Evolutionary conservation across 2,329 filamentous ascomycete genomes (phyloP).

Genomic region (Colletotrichum lupini): DNA sequence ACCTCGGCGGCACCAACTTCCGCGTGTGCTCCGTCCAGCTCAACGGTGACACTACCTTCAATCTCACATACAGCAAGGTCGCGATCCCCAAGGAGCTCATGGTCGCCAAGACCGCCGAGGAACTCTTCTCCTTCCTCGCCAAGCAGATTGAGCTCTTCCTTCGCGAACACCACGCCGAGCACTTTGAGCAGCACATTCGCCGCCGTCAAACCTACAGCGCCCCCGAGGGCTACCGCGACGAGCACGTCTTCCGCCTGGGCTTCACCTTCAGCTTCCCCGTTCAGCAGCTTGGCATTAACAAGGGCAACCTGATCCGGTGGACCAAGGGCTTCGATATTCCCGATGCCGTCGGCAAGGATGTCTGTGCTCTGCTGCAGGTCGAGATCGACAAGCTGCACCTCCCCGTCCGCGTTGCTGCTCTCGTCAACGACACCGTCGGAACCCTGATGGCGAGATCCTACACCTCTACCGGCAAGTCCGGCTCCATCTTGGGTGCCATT

Average conservation of each 20-base stretch:
- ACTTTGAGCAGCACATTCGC: slow-evolving; percentile 78
- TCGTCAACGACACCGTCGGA: slow-evolving; percentile 98
- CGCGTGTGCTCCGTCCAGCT: slow-evolving; percentile 95
- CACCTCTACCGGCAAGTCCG: slow-evolving; percentile 86
- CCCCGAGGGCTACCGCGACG: slow-evolving; percentile 70
- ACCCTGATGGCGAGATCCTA: slow-evolving; percentile 98
- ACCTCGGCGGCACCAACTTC: slow-evolving; percentile 98
- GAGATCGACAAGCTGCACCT: slow-evolving; percentile 90
- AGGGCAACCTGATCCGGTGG: slow-evolving; percentile 93
- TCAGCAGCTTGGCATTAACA: slow-evolving; percentile 93
- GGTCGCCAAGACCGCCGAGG: slow-evolving; percentile 85
- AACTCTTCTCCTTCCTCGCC: slow-evolving; percentile 93
- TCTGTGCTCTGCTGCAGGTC: slow-evolving; percentile 87
- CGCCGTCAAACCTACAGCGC: slow-evolving; percentile 71
- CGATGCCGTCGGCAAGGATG: slow-evolving; percentile 94
- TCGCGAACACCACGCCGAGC: slow-evolving; percentile 86
- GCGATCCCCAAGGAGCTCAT: slow-evolving; percentile 91
- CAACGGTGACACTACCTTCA: slow-evolving; percentile 95
- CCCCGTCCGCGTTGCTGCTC: slow-evolving; percentile 92
- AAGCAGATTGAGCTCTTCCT: slow-evolving; percentile 93
- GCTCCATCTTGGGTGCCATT: slow-evolving; percentile 92
- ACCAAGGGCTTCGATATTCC: slow-evolving; percentile 98
- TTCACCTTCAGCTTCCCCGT: slow-evolving; percentile 99
- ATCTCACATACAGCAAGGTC: slow-evolving; percentile 91
- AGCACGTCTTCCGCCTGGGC: slow-evolving; percentile 91